Base-by-base conservation (phyloP, 352 stramenopile species). In the Pythium guiyangense region DNA sequence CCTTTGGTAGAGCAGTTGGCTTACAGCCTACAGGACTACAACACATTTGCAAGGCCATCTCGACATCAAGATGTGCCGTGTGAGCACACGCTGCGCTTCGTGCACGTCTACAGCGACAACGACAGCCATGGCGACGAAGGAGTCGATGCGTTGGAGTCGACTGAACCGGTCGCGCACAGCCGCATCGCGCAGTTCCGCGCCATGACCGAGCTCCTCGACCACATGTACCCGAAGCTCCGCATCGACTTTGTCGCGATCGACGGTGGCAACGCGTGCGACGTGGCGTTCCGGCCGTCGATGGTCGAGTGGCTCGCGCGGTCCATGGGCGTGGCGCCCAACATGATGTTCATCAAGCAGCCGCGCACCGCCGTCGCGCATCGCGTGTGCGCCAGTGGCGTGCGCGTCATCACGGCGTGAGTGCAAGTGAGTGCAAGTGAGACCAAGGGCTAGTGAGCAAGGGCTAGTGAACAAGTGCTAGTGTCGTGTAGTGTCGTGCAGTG, bases 201-300 rank as follows among this genome's bases (percentile, higher is more conserved):
- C 22, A 64, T 86, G 65, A 74, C 82, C 3, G 49, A 53, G 45
- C 73, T 90, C 34, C 85, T 94, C 55, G 84, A 94, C 66, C 64
- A 63, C 59, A 89, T 97, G 58, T 97, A 97, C 71, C 88, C 88
- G 31, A 91, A 94, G 63, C 63, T 92, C 26, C 76, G 79, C 48
- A 81, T 96, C 50, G 81, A 88, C 43, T 76, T 96, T 52, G 58
- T 95, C 39, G 39, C 39, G 39, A 20, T 45, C 39, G 46, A 73
- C 62, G 22, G 65, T 83, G 42, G 54, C 67, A 25, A 76, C 74
- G 25, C 47, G 26, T 6, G 4, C 27, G n/a, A 35, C 18, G 26
- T 14, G 46, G 69, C 86, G 18, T 86, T 86, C 67, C 67, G 66
- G 22, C 79, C 85, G 6, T 68, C 70, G 15, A 67, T 86, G 31